Conservation (phyloP, 257 asterid species). For the Solanum tarijense region DNA sequence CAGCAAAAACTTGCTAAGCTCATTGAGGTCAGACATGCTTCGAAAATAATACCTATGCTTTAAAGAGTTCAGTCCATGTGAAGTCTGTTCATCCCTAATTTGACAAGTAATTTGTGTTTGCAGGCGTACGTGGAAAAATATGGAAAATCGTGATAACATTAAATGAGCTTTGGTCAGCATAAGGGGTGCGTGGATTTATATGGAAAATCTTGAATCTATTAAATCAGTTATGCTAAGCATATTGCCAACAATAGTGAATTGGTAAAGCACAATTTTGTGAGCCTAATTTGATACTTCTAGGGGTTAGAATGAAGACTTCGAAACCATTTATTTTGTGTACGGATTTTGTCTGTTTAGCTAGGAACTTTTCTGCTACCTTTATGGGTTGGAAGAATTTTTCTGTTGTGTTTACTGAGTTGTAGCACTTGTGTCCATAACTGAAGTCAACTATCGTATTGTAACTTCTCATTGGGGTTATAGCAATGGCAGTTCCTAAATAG, state of each 20-base stretch:
- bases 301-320: neutral
- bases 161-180: constrained; percentile 10
- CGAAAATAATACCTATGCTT: neutral
- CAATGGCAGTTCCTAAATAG: neutral
- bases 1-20: constrained; percentile 61
- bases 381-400: neutral
- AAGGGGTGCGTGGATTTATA: neutral
- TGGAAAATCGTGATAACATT: constrained; percentile 40
- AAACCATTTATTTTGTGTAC: neutral
- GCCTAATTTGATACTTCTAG: neutral
- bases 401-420: neutral
- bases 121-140: constrained; percentile 75
- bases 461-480: neutral
- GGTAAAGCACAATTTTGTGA: neutral
- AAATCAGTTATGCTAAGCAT: neutral
- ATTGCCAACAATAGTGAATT: neutral
- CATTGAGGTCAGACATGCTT: constrained; percentile 64
- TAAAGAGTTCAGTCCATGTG: constrained; percentile 1
- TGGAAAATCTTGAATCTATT: neutral
- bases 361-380: neutral
- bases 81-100: neutral
- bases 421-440: neutral
- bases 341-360: neutral
- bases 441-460: neutral
- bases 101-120: constrained; percentile 31